These are phyloP conservation scores for Gymnopilus junonius DNA, from an alignment of 768 basidiomycete species.

Conservation along the genomic window DNA sequence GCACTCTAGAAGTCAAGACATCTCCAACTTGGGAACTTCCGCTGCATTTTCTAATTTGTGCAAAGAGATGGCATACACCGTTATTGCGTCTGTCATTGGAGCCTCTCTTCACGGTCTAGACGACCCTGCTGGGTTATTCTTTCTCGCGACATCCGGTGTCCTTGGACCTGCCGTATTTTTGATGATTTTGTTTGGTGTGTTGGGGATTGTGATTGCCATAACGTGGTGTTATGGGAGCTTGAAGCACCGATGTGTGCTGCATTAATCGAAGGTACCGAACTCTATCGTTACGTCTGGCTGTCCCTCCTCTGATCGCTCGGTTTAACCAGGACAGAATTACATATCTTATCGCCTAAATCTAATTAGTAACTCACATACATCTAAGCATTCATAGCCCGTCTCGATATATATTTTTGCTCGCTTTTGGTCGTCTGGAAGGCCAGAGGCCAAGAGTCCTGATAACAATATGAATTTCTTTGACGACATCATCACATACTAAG, in stretches of 20 bases:
- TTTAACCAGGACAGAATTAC: not conserved
- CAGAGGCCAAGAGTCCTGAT: not conserved
- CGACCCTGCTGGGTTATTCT: slow-evolving; percentile 5
- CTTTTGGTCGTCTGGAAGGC: not conserved
- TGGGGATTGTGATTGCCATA: slow-evolving; percentile 14
- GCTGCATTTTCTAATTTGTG: slow-evolving; percentile 13
- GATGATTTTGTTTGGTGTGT: slow-evolving; percentile 15
- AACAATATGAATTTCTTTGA: not conserved
- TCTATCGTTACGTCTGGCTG: not conserved
- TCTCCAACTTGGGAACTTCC: not conserved
- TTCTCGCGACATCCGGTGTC: slow-evolving; percentile 20
- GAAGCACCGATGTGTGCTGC: slow-evolving; percentile 3
- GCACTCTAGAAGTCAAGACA: not conserved
- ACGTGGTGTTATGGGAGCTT: slow-evolving; percentile 16
- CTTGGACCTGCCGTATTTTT: slow-evolving; percentile 26
- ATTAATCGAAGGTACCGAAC: not conserved
- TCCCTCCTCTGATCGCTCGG: not conserved
- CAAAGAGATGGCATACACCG: slow-evolving; percentile 29
- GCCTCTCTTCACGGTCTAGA: slow-evolving; percentile 12
- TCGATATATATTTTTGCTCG: not conserved
- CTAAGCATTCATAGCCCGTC: not conserved
- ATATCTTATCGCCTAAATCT: not conserved
- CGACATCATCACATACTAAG: not conserved
- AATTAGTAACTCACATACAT: not conserved
- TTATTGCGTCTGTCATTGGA: slow-evolving; percentile 25